These are phyloP conservation scores for Durio zibethinus DNA, from an alignment of 345 rosid genomes.

Conservation along the genomic window DNA sequence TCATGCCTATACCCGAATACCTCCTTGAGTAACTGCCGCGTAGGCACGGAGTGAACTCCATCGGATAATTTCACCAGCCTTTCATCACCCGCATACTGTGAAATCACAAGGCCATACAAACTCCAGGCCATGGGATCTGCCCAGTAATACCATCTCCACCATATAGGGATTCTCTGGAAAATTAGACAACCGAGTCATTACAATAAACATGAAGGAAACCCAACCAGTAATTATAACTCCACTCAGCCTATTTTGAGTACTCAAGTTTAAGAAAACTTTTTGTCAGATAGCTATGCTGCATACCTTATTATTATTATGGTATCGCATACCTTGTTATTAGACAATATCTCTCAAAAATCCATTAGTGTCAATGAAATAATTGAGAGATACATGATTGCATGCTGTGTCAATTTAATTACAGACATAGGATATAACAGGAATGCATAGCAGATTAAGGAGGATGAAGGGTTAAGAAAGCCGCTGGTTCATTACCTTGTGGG, in stretches of 20 bases:
- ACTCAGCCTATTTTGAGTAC: no score
- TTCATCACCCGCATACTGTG: conserved; percentile 72
- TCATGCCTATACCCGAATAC: conserved; percentile 79
- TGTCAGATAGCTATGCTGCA: no score
- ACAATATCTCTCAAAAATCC: no score
- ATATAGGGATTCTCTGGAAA: conserved; percentile 82
- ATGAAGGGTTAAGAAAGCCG: background rate
- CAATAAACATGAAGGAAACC: no score
- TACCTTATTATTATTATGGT: no score
- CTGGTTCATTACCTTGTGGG: conserved; percentile 63
- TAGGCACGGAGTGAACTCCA: conserved; percentile 45
- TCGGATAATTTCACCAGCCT: conserved; percentile 52
- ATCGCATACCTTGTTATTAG: no score
- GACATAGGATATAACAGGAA: background rate
- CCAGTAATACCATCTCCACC: conserved; percentile 99
- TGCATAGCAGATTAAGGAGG: background rate
- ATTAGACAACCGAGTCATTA: background rate
- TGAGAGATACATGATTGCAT: background rate
- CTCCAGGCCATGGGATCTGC: conserved; percentile 97
- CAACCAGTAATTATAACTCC: no score
- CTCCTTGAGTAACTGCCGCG: conserved; percentile 45
- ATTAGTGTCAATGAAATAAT: no score
- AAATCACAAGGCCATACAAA: conserved; percentile 73
- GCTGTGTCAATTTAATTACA: background rate
- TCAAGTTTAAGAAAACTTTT: background rate